phyloP scores from a whole-genome alignment of 1,139 yeast species.

The Blastobotrys illinoisensis region DNA sequence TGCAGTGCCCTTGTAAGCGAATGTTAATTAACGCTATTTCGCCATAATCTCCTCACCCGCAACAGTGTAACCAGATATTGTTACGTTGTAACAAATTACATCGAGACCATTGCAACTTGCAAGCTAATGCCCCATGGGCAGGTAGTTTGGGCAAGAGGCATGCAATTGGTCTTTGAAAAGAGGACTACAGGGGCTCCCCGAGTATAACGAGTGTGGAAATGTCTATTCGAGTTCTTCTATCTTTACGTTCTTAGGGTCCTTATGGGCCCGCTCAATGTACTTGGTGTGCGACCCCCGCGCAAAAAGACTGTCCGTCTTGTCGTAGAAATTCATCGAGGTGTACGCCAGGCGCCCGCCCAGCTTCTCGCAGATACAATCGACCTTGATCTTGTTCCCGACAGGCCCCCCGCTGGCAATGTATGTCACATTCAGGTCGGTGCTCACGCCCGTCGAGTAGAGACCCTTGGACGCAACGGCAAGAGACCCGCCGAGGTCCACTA shows the following conservation, averaged over 20 bases:
- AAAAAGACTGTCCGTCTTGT: slow-evolving; percentile 28
- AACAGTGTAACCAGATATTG: no score
- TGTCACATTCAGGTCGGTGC: slow-evolving; percentile 40
- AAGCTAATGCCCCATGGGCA: no score
- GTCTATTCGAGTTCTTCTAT: not conserved
- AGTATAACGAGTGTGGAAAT: no score
- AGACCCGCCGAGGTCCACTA: slow-evolving; percentile 43
- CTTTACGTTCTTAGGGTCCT: slow-evolving; percentile 18
- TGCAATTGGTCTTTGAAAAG: no score
- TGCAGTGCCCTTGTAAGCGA: no score
- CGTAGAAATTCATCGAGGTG: slow-evolving; percentile 35
- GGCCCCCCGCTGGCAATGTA: slow-evolving; percentile 39
- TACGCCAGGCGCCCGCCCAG: slow-evolving; percentile 40
- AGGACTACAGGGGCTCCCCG: no score
- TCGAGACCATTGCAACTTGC: no score
- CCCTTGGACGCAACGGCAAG: slow-evolving; percentile 41
- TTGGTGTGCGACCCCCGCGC: slow-evolving; percentile 44
- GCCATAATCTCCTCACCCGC: no score
- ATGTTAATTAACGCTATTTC: no score
- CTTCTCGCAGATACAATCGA: slow-evolving; percentile 33
- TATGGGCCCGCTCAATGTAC: slow-evolving; percentile 35
- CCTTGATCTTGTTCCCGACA: slow-evolving; percentile 24
- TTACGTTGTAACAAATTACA: no score
- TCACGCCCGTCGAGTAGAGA: slow-evolving; percentile 39
- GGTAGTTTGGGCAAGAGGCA: no score